A percentile compares a stretch with the other conserved stretches of the same genome.
These are phyloP conservation scores for Mariannaea elegans DNA, from an alignment of 2,329 filamentous ascomycete genomes.

Conservation along the genomic window DNA sequence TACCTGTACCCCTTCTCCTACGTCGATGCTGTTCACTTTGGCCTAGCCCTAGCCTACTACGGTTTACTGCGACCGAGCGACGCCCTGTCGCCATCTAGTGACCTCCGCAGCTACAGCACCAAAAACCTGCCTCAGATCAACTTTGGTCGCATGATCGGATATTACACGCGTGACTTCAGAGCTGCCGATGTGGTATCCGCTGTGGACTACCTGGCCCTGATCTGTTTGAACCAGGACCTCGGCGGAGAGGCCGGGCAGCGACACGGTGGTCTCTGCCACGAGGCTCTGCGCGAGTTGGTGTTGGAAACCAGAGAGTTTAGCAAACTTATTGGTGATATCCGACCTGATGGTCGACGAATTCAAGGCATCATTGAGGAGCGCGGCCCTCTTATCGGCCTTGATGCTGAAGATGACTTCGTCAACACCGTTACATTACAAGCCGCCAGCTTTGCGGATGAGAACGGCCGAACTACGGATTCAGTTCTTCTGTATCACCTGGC, in stretches of 20 bases:
- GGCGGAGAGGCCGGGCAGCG: constrained; percentile 76
- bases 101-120: constrained; percentile 72
- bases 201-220: constrained; percentile 90
- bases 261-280: constrained; percentile 86
- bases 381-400: constrained; percentile 80
- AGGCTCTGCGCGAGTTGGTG: constrained; percentile 91
- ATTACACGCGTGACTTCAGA: constrained; percentile 96
- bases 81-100: constrained; percentile 76
- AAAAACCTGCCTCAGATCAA: constrained; percentile 83
- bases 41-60: constrained; percentile 88
- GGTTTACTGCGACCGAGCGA: constrained; percentile 88
- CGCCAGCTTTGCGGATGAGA: constrained; percentile 91
- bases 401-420: constrained; percentile 84
- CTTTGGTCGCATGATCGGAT: constrained; percentile 91
- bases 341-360: constrained; percentile 84
- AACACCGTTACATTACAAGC: constrained; percentile 93
- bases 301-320: constrained; percentile 98
- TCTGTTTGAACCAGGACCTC: constrained; percentile 90
- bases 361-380: constrained; percentile 89
- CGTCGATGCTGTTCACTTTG: constrained; percentile 93
- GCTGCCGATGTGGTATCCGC: constrained; percentile 88
- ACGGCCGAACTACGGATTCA: constrained; percentile 90
- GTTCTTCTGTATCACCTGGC: constrained; percentile 95
- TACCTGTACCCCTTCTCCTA: constrained; percentile 94
- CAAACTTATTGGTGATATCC: constrained; percentile 90